Conservation (phyloP, 495 filamentous ascomycete species). For the Stereocaulon alpinum region DNA sequence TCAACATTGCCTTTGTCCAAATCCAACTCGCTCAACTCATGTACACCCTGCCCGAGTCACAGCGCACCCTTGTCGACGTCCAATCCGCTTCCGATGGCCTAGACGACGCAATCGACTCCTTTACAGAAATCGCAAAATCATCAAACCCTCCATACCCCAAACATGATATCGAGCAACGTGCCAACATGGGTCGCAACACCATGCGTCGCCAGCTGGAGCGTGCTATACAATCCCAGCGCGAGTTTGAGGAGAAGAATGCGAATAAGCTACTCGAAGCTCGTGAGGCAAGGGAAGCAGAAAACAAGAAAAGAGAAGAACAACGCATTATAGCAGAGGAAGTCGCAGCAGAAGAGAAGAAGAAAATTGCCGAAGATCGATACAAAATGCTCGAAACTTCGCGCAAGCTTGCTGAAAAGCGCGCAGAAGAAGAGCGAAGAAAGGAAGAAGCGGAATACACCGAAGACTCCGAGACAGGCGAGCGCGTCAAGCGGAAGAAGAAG, state of each 20-base stretch:
- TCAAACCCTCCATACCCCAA: constrained; percentile 87
- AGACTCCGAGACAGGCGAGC: constrained; percentile 67
- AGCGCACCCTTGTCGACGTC: constrained; percentile 69
- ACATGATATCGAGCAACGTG: constrained; percentile 81
- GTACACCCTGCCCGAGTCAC: constrained; percentile 60
- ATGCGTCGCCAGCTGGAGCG: constrained; percentile 84
- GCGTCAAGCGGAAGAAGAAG: constrained; percentile 62
- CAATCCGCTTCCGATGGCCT: constrained; percentile 70
- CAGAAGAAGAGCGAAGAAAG: constrained; percentile 58
- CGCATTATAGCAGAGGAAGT: constrained; percentile 52
- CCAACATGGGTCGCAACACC: constrained; percentile 92
- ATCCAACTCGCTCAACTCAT: constrained; percentile 80
- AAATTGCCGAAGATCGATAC: constrained; percentile 72
- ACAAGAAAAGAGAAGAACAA: constrained; percentile 62
- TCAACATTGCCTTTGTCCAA: constrained; percentile 96
- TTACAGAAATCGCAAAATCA: constrained; percentile 67
- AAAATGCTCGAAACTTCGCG: constrained; percentile 67
- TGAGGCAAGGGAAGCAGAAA: constrained; percentile 64
- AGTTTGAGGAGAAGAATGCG: constrained; percentile 90
- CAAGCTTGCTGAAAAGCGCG: constrained; percentile 54
- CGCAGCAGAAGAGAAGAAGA: constrained; percentile 58
- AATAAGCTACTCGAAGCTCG: constrained; percentile 68
- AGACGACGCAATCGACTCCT: constrained; percentile 75
- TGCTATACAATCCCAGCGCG: constrained; percentile 68
- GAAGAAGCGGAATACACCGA: constrained; percentile 63